These are phyloP conservation scores for Alternaria sp. DNA, from an alignment of 2,329 filamentous ascomycete genomes.

Conservation along the genomic window DNA sequence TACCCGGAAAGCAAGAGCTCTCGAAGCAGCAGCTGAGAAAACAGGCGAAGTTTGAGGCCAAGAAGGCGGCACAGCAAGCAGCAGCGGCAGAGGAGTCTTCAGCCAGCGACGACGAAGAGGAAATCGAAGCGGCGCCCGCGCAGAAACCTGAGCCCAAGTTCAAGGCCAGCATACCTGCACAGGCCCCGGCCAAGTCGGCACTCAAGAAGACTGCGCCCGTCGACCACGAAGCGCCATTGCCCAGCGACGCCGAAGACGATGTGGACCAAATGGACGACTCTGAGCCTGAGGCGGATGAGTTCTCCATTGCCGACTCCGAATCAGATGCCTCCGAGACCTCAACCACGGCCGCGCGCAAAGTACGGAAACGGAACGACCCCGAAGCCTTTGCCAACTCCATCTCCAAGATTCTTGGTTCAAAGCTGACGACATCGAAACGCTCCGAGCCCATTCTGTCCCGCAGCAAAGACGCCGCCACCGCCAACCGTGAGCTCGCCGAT, in stretches of 20 bases:
- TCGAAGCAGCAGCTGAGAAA: slow-evolving; percentile 25
- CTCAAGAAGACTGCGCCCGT: slow-evolving; percentile 34
- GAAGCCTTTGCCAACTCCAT: slow-evolving; percentile 90
- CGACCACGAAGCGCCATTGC: slow-evolving; percentile 38
- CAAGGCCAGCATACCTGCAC: slow-evolving; percentile 26
- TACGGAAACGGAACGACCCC: slow-evolving; percentile 90
- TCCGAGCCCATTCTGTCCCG: slow-evolving; percentile 91
- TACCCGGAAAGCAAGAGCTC: slow-evolving; percentile 13
- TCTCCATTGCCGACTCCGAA: slow-evolving; percentile 41
- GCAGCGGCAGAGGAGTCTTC: slow-evolving; percentile 17
- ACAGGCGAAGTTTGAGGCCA: slow-evolving; percentile 22
- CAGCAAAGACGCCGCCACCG: slow-evolving; percentile 74
- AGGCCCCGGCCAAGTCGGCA: slow-evolving; percentile 24
- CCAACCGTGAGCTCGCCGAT: slow-evolving; percentile 75
- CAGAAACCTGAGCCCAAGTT: slow-evolving; percentile 30
- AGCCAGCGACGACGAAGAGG: slow-evolving; percentile 13
- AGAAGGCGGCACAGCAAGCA: slow-evolving; percentile 21
- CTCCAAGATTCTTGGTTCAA: slow-evolving; percentile 88
- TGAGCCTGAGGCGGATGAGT: slow-evolving; percentile 47
- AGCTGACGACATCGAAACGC: slow-evolving; percentile 80
- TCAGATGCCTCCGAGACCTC: slow-evolving; percentile 47
- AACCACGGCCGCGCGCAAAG: slow-evolving; percentile 50
- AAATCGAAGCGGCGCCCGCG: not conserved
- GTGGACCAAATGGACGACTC: slow-evolving; percentile 12
- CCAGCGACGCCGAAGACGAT: slow-evolving; percentile 29